phyloP scores from a whole-genome alignment of 2,329 filamentous ascomycete species.

The Fusarium sp. region DNA sequence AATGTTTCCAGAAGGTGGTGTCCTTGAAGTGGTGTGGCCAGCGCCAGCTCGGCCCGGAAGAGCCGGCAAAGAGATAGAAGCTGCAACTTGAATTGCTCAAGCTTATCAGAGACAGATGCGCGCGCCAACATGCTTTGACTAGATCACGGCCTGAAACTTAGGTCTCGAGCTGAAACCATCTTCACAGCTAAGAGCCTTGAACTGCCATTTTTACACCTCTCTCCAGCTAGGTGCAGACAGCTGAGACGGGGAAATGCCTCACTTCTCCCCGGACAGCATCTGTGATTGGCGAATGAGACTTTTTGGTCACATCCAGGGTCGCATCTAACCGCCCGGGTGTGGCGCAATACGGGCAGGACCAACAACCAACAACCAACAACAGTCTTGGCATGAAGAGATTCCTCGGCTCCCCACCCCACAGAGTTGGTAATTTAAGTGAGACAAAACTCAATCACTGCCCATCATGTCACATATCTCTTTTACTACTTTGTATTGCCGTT shows the following conservation, averaged over 20 bases:
- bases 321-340: neutral
- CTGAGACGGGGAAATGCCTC: neutral
- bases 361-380: constrained; percentile 4
- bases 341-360: neutral
- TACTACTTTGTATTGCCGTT: neutral
- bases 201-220: neutral
- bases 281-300: neutral
- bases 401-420: neutral
- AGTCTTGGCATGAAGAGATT: neutral
- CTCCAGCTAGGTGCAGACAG: neutral
- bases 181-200: neutral
- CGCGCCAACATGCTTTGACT: neutral
- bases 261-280: neutral
- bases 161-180: neutral
- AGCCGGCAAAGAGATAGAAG: neutral
- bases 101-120: neutral
- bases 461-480: neutral
- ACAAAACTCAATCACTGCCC: too few species aligned
- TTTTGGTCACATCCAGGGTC: neutral
- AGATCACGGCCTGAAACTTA: neutral
- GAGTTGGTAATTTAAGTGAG: neutral
- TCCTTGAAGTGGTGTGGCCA: neutral
- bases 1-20: neutral
- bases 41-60: neutral
- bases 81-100: neutral